phyloP scores from a whole-genome alignment of 257 asterid species.

The Solanum piurae region DNA sequence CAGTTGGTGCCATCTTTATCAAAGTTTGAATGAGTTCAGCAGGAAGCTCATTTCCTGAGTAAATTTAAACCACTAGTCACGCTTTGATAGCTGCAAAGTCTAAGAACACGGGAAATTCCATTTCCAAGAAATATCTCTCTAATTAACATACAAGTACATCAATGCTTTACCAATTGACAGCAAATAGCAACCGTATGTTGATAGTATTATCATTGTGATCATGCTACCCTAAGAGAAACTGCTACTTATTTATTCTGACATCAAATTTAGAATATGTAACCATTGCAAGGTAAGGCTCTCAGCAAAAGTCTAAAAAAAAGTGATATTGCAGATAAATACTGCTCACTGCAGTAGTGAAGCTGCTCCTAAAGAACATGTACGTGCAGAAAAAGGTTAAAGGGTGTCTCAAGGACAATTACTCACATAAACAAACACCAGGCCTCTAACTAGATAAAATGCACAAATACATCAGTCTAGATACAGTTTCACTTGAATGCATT shows the following conservation, averaged over 20 bases:
- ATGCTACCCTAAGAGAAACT: neutral
- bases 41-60: conserved; percentile 87
- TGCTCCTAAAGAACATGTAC: neutral
- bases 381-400: neutral
- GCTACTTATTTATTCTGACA: neutral
- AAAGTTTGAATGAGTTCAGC: conserved; percentile 67
- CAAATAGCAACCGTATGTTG: neutral
- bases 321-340: neutral
- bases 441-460: neutral
- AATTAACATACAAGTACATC: neutral
- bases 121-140: conserved; percentile 7
- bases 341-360: neutral
- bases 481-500: neutral
- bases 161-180: neutral
- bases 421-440: neutral
- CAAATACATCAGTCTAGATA: neutral
- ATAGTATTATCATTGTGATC: neutral
- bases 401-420: neutral
- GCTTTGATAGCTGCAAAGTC: neutral
- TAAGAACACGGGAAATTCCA: neutral
- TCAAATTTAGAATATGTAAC: neutral
- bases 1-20: conserved; percentile 77
- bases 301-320: neutral
- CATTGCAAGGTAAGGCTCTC: neutral
- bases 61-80: neutral